Conservation (phyloP, 495 filamentous ascomycete species). For the Annulohypoxylon bovei region DNA sequence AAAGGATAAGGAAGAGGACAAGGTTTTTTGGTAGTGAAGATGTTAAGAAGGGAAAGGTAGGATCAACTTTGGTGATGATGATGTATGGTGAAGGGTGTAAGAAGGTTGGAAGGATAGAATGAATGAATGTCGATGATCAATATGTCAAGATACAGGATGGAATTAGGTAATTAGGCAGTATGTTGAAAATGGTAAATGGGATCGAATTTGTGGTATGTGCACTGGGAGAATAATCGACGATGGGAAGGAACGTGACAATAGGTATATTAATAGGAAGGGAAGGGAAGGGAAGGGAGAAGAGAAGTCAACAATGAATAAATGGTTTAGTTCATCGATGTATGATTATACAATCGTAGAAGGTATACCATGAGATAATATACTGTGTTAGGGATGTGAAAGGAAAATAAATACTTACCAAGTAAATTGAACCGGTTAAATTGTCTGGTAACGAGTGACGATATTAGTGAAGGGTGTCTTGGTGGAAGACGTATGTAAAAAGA, state of each 20-base stretch:
- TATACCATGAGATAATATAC: neutral
- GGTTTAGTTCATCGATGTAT: neutral
- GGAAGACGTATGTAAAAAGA: neutral
- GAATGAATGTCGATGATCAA: neutral
- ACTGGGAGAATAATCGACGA: neutral
- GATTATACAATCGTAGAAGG: neutral
- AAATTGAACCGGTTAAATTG: neutral
- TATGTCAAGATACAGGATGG: neutral
- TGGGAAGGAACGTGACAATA: neutral
- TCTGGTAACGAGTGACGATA: neutral
- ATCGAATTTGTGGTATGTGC: neutral
- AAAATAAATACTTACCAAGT: neutral
- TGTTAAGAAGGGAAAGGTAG: neutral
- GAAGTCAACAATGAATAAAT: neutral
- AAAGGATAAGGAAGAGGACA: neutral
- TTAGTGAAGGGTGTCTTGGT: neutral
- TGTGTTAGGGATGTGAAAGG: neutral
- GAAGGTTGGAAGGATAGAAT: neutral
- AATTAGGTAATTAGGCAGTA: neutral
- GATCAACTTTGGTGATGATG: neutral
- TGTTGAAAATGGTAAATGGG: neutral
- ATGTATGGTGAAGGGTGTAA: neutral
- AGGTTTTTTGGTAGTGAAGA: neutral
- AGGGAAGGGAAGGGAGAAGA: neutral
- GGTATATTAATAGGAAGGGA: neutral